These are phyloP conservation scores for Vairimorpha necatrix DNA, from an alignment of 371 early-diverging fungal genomes.

Conservation along the genomic window DNA sequence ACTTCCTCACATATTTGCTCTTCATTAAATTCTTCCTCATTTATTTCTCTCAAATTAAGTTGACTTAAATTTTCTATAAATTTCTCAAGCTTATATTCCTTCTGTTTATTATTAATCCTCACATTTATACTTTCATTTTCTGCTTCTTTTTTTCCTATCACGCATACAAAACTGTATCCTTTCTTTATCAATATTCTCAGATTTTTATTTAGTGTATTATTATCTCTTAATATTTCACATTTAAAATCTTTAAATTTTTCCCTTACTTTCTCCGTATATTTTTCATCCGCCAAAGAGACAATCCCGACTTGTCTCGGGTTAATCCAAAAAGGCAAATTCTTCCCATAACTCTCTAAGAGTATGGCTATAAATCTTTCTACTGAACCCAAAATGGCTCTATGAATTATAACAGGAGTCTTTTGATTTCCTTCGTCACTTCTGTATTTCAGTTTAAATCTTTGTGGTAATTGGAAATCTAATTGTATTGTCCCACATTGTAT, in stretches of 20 bases:
- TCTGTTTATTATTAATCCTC: conserved; percentile 14
- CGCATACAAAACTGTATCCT: conserved; percentile 81
- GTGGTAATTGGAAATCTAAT: conserved; percentile 90
- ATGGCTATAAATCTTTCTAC: conserved; percentile 94
- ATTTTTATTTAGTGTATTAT: conserved; percentile 84
- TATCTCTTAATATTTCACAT: conserved; percentile 68
- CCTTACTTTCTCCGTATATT: conserved; percentile 62
- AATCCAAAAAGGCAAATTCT: conserved; percentile 93
- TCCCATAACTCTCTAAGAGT: conserved; percentile 84
- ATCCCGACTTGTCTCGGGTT: conserved; percentile 86
- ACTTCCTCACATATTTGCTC: no score
- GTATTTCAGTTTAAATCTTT: conserved; percentile 81
- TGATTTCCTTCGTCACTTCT: conserved; percentile 67
- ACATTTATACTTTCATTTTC: conserved; percentile 70
- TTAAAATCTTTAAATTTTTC: conserved; percentile 64
- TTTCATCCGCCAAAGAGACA: conserved; percentile 65
- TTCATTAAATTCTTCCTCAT: conserved; percentile 9
- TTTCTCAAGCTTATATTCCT: conserved; percentile 7
- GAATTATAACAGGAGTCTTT: conserved; percentile 90
- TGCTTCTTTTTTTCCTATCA: conserved; percentile 87
- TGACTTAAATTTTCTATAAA: background rate
- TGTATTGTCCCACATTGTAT: conserved; percentile 98
- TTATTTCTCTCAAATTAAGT: background rate
- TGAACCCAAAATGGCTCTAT: conserved; percentile 94
- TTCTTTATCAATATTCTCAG: conserved; percentile 78